Conservation (phyloP, 2,329 filamentous ascomycete species). For the Hypoxylon sp. region DNA sequence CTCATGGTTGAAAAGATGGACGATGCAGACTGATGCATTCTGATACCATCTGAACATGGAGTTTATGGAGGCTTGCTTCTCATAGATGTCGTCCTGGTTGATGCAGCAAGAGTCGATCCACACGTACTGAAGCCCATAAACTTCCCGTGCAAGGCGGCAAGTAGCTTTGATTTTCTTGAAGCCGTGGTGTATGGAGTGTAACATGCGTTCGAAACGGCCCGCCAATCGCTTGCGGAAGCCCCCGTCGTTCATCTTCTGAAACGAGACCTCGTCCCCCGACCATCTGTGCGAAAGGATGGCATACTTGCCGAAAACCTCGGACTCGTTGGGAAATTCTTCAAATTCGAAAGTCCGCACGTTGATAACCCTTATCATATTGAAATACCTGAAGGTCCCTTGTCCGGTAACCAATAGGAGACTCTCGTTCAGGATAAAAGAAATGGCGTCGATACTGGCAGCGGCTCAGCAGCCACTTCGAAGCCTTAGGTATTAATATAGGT, state of each 20-base stretch:
- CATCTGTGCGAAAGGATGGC: constrained; percentile 1
- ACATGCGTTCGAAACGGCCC: not conserved
- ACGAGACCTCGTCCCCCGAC: not conserved
- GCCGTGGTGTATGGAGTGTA: not conserved
- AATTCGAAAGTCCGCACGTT: not conserved
- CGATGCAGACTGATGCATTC: not conserved
- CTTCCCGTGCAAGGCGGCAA: not conserved
- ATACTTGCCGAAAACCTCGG: not conserved
- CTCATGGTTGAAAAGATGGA: not conserved
- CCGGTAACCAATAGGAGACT: not conserved
- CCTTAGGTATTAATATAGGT: too few species aligned
- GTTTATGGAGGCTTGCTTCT: not conserved
- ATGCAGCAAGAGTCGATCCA: constrained; percentile 2
- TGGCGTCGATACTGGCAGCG: not conserved
- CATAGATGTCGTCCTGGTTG: not conserved
- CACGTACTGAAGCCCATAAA: not conserved
- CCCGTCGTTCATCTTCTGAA: not conserved
- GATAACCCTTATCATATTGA: not conserved
- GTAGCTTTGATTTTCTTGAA: not conserved
- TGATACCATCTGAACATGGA: constrained; percentile 1
- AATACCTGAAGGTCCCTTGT: not conserved
- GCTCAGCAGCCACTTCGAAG: not conserved
- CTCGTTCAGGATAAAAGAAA: not conserved
- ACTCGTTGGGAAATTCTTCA: not conserved
- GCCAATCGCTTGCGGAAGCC: not conserved